Conservation (phyloP, 306 rosid genomes). For the Citrullus colocynthis region DNA sequence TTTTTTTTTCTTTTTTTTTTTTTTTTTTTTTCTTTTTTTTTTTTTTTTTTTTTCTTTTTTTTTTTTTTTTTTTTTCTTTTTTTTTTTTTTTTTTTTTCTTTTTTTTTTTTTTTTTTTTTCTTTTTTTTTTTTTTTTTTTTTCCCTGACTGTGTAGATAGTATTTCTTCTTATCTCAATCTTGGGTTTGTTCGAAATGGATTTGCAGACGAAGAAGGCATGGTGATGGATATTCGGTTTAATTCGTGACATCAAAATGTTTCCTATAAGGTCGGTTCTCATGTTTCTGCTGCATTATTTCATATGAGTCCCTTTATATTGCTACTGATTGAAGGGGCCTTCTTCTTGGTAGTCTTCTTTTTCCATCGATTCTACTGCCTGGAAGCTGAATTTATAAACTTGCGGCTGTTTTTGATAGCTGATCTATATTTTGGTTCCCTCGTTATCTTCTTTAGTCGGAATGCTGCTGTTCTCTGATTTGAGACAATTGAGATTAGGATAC, state of each 20-base stretch:
- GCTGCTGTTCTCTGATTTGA: background rate
- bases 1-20: too few species aligned
- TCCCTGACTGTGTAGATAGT: background rate
- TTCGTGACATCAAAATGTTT: conserved; percentile 44
- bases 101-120: too few species aligned
- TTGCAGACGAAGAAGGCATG: conserved; percentile 1
- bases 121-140: too few species aligned
- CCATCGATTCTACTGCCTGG: background rate
- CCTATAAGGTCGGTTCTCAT: conserved; percentile 52
- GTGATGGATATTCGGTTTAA: conserved; percentile 14
- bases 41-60: too few species aligned
- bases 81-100: too few species aligned
- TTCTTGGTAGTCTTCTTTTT: conserved; percentile 2
- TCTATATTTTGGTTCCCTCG: background rate
- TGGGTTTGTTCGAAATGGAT: conserved; percentile 9
- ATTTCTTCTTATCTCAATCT: background rate
- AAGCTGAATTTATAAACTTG: background rate
- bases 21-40: too few species aligned
- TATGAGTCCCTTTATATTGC: background rate
- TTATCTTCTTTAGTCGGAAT: background rate
- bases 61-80: too few species aligned
- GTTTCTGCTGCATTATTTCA: background rate
- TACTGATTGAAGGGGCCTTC: background rate
- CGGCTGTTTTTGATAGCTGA: background rate
- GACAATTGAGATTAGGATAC: background rate